Base-by-base conservation (phyloP, 2,329 filamentous ascomycete genomes). In the Diaporthe humulicola region DNA sequence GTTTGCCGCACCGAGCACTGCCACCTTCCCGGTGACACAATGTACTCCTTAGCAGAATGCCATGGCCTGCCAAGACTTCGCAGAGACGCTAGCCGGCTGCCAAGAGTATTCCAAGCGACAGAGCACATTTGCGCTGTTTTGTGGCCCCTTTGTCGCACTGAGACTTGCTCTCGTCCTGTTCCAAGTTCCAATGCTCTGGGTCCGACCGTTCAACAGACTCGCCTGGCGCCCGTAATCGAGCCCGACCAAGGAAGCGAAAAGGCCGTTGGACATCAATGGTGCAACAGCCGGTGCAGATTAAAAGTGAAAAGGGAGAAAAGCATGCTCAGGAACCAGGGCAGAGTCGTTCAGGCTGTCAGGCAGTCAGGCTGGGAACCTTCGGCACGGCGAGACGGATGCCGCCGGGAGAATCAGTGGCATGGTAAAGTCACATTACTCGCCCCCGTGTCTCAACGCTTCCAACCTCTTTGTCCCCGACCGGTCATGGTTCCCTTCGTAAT, bases 361-460 rank as follows among this genome's bases (percentile, higher is more conserved):
- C n/a, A n/a, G n/a, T 30, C 17, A 12, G 19, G 2, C 45, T n/a
- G 42, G 42, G 42, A 19, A 33, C 40, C 60, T 48, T 48, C 60
- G 64, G 64, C 64, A 40, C 64, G 48, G 48, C 22, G 33, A 25
- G 64, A 52, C 64, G 48, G 64, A 40, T 54, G 64, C 64, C 48
- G 64, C 33, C 64, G 45, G 64, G 48, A 40, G 48, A 69, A 28
- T n/a, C 22, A 38, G 64, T 69, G 48, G 48, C 64, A 28, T 38
- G 64, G 64, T 69, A 22, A 69, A 69, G 64, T 69, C 64, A 69
- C 64, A 69, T 69, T 69, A 69, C 64, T 69, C 64, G 64, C n/a
- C 54, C 48, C 40, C 48, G 19, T 45, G 64, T 67, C 64, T 67
- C 64, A 67, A 67, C 30, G 33, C 45, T 52, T 36, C 64, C 64